These are phyloP conservation scores for Anthracocystis walkeri DNA, from an alignment of 1,284 basidiomycete genomes.

Conservation along the genomic window DNA sequence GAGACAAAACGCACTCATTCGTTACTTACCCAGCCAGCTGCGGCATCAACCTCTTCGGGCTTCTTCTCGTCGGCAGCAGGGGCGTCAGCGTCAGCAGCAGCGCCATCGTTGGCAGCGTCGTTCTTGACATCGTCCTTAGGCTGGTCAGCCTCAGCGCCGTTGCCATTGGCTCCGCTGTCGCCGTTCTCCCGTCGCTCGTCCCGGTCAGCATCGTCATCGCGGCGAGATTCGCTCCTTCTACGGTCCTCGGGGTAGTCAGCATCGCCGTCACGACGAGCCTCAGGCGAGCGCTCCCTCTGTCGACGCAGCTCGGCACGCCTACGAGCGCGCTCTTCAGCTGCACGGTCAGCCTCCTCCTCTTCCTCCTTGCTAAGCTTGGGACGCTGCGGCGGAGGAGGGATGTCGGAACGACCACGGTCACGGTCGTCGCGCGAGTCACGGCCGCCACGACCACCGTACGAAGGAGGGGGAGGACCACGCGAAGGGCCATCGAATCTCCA, in stretches of 20 bases:
- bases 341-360: conserved; percentile 49
- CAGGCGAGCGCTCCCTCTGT: conserved; percentile 49
- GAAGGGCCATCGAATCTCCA: conserved; percentile 61
- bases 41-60: conserved; percentile 8
- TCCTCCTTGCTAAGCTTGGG: conserved; percentile 39
- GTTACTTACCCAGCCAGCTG: conserved; percentile 20
- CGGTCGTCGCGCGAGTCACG: conserved; percentile 39
- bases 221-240: conserved; percentile 26
- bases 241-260: conserved; percentile 47
- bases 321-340: conserved; percentile 51
- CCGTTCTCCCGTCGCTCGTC: conserved; percentile 38
- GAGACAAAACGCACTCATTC: background rate
- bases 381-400: conserved; percentile 30
- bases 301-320: conserved; percentile 41
- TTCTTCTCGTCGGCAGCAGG: conserved; percentile 19
- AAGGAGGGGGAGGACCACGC: conserved; percentile 38
- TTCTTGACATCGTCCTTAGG: conserved; percentile 22
- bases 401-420: conserved; percentile 19
- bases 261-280: conserved; percentile 32
- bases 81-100: conserved; percentile 12
- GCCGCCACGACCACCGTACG: conserved; percentile 38
- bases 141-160: conserved; percentile 15
- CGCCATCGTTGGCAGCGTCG: background rate
- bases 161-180: conserved; percentile 22
- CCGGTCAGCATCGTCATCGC: conserved; percentile 32